phyloP scores from a whole-genome alignment of 2,329 filamentous ascomycete species.

The Macrophomina tecta region DNA sequence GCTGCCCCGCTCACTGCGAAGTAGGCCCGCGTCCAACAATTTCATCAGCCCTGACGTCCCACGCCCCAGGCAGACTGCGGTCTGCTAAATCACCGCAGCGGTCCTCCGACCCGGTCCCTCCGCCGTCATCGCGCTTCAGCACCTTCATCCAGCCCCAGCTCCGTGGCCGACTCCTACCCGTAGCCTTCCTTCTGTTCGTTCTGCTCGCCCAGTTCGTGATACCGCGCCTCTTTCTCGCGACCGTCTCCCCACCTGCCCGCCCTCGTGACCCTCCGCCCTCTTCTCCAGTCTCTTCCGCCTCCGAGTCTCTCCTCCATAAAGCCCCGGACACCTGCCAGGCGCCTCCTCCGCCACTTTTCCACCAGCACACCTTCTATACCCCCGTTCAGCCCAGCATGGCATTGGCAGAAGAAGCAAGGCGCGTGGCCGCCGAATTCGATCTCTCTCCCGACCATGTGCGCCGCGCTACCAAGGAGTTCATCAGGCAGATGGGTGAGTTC shows the following conservation, averaged over 20 bases:
- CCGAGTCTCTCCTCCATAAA: constrained; percentile 26
- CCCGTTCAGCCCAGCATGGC: constrained; percentile 52
- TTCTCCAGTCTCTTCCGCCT: constrained; percentile 5
- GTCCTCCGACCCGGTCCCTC: constrained; percentile 27
- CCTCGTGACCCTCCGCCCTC: constrained; percentile 18
- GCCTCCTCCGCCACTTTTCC: constrained; percentile 2
- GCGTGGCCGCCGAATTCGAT: constrained; percentile 84
- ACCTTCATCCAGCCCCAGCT: constrained; percentile 30
- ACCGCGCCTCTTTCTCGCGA: constrained; percentile 43
- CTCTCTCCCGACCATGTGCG: constrained; percentile 80
- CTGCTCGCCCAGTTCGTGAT: constrained; percentile 43
- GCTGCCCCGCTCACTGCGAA: constrained; percentile 25
- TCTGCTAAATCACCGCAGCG: constrained; percentile 30
- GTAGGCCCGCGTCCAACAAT: constrained; percentile 26
- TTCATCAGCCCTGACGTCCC: constrained; percentile 29
- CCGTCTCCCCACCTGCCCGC: constrained; percentile 31
- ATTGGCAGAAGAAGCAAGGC: constrained; percentile 73
- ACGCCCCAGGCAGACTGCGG: constrained; percentile 31
- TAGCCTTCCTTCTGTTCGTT: constrained; percentile 43
- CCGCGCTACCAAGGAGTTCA: constrained; percentile 81
- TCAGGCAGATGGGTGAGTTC: constrained; percentile 77
- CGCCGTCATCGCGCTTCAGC: constrained; percentile 14
- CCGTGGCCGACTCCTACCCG: constrained; percentile 37
- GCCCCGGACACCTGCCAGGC: constrained; percentile 24
- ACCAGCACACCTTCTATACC: constrained; percentile 33